Base-by-base conservation (phyloP, 1,284 basidiomycete species). In the Polyporus tsugae region DNA sequence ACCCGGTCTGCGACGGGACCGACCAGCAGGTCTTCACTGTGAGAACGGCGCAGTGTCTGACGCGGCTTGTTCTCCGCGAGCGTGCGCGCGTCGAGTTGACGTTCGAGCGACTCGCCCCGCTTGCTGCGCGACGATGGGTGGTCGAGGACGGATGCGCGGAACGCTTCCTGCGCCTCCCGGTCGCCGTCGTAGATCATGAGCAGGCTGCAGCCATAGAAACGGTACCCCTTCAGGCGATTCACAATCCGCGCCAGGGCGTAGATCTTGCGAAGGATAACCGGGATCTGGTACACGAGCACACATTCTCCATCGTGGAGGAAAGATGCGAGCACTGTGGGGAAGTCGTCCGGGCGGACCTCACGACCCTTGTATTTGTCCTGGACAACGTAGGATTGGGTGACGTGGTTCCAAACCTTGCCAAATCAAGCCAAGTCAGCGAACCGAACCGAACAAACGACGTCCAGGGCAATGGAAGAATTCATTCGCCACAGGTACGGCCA, bases 121-220 rank as follows among this genome's bases (percentile, higher is more conserved):
- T 91, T 92, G 79, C 86, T 90, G 66, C 89, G 86, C 17, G 90
- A 87, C 1, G 90, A 89, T 2, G 91, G 90, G 62, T 90, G 85
- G 72, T 94, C 92, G 53, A 87, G 82, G 10, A 86, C 85, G 46
- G 84, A 86, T 10, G 85, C 78, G 35, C 88, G 84, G 76, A 91
- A 91, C n/a, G 83, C 85, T 72, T 93, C 90, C 80, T 99, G 98
- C 2, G 90, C 88, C 72, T 95, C 93, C 61, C 85, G 85, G 78
- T 99, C 97, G 61, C 98, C 98, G 78, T 99, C 98, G 80, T 99
- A 99, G 79, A 99, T 98, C 77, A 99, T 89, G 68, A 99, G 89
- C 62, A 99, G 86, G 74, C 95, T 97, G 82, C 97, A 98, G 29
- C 98, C 98, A 78, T 99, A 99, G 81, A 99, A 99, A 44, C 97